Conservation (phyloP, 306 rosid species). For the Fagus sylvatica region DNA sequence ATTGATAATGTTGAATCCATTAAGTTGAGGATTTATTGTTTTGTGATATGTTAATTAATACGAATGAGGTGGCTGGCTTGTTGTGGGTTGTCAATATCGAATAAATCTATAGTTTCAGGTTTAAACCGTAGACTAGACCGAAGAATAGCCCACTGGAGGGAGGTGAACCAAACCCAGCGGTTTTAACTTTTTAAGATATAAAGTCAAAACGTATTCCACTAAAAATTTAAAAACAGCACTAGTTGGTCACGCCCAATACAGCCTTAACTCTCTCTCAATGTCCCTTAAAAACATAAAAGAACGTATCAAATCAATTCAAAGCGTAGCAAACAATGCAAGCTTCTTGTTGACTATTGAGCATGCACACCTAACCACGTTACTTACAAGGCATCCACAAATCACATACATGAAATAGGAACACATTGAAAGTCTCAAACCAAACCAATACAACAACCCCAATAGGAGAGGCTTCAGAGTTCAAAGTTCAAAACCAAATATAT, state of each 20-base stretch:
- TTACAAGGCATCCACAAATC: conserved; percentile 37
- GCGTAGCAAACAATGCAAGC: conserved; percentile 53
- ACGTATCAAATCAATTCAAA: conserved; percentile 9
- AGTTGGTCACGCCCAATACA: background rate
- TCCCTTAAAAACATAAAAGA: conserved; percentile 13
- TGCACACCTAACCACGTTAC: conserved; percentile 37
- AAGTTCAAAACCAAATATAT: background rate
- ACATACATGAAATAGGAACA: conserved; percentile 12
- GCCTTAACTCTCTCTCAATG: conserved; percentile 15
- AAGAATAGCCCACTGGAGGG: too few species aligned
- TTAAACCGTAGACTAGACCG: too few species aligned
- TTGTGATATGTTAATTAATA: too few species aligned
- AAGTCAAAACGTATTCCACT: too few species aligned
- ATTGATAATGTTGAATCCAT: too few species aligned
- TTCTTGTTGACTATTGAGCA: conserved; percentile 19
- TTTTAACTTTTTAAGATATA: too few species aligned
- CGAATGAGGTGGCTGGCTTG: too few species aligned
- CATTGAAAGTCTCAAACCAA: conserved; percentile 9
- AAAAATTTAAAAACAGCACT: too few species aligned
- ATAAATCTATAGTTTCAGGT: too few species aligned
- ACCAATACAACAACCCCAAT: conserved; percentile 15
- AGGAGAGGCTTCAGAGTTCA: conserved; percentile 5
- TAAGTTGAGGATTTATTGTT: too few species aligned
- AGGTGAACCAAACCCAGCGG: too few species aligned
- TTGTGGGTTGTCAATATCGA: too few species aligned